Conservation (phyloP, 1,284 basidiomycete genomes). For the Apiotrichum akiyoshidainum region DNA sequence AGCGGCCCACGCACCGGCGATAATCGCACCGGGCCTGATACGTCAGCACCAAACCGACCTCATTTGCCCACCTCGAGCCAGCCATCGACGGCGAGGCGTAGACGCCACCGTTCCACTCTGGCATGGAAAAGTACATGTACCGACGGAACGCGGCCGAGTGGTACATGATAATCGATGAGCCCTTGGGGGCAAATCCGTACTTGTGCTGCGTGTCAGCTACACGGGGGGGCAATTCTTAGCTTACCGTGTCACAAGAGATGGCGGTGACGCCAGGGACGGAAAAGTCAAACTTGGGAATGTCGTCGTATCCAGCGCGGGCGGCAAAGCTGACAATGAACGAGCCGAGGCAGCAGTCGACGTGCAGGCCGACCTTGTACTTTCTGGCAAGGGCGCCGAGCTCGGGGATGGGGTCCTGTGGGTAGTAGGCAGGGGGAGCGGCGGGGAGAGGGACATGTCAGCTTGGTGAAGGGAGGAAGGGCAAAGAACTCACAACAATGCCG, state of each 20-base stretch:
- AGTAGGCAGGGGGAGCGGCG: slow-evolving; percentile 14
- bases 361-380: slow-evolving; percentile 74
- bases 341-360: slow-evolving; percentile 91
- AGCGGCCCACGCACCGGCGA: slow-evolving; percentile 94
- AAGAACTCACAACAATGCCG: slow-evolving; percentile 56
- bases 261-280: slow-evolving; percentile 82
- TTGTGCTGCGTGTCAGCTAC: slow-evolving; percentile 35
- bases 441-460: no score
- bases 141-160: slow-evolving; percentile 66
- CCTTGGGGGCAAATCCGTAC: slow-evolving; percentile 57
- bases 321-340: slow-evolving; percentile 90
- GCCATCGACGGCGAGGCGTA: slow-evolving; percentile 64
- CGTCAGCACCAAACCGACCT: no score
- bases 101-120: slow-evolving; percentile 66
- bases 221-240: slow-evolving; percentile 15
- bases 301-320: slow-evolving; percentile 55
- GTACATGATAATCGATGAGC: slow-evolving; percentile 94
- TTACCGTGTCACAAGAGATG: slow-evolving; percentile 84
- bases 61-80: slow-evolving; percentile 56
- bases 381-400: slow-evolving; percentile 73
- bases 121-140: slow-evolving; percentile 79
- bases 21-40: slow-evolving; percentile 75
- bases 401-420: slow-evolving; percentile 68
- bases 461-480: no score
- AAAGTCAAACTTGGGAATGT: slow-evolving; percentile 68